Conservation (phyloP, 192 early-diverging fungal species). For the Backusella westeae region DNA sequence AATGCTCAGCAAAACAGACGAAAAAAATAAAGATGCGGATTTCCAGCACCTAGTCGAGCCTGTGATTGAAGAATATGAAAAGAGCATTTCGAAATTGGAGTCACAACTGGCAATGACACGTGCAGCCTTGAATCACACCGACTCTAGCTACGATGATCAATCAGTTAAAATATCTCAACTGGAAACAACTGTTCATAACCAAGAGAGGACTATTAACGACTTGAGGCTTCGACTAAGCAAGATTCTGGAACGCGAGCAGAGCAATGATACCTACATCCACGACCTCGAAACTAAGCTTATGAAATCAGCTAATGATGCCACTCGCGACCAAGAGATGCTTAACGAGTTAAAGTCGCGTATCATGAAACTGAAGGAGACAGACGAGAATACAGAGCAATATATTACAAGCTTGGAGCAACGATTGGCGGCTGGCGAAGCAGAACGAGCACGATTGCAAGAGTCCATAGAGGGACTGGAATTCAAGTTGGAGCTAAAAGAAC, state of each 20-base stretch:
- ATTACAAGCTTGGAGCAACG: constrained; percentile 41
- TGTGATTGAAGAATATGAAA: constrained; percentile 73
- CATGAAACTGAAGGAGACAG: constrained; percentile 55
- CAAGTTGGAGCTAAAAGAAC: constrained; percentile 13
- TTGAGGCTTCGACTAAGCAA: constrained; percentile 41
- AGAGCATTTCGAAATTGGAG: constrained; percentile 61
- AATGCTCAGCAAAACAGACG: constrained; percentile 10
- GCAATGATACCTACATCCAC: constrained; percentile 51
- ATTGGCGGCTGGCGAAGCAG: constrained; percentile 24
- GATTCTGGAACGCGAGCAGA: constrained; percentile 45
- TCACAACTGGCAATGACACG: constrained; percentile 54
- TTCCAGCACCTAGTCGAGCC: constrained; percentile 58
- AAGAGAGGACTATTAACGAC: constrained; percentile 43
- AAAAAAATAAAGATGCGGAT: constrained; percentile 30
- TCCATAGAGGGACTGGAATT: constrained; percentile 20
- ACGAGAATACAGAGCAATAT: constrained; percentile 43
- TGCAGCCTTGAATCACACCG: constrained; percentile 54
- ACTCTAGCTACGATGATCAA: constrained; percentile 55
- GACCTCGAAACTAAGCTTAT: constrained; percentile 37
- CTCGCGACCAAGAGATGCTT: constrained; percentile 35
- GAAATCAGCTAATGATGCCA: constrained; percentile 26
- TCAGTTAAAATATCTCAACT: constrained; percentile 46
- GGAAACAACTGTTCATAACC: constrained; percentile 40
- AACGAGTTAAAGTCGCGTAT: constrained; percentile 37
- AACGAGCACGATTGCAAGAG: constrained; percentile 5